Evolutionary conservation across 2,329 filamentous ascomycete genomes (phyloP), one percentile per base, ranked within the genome.

Genomic region (Epichloe aotearoae): DNA sequence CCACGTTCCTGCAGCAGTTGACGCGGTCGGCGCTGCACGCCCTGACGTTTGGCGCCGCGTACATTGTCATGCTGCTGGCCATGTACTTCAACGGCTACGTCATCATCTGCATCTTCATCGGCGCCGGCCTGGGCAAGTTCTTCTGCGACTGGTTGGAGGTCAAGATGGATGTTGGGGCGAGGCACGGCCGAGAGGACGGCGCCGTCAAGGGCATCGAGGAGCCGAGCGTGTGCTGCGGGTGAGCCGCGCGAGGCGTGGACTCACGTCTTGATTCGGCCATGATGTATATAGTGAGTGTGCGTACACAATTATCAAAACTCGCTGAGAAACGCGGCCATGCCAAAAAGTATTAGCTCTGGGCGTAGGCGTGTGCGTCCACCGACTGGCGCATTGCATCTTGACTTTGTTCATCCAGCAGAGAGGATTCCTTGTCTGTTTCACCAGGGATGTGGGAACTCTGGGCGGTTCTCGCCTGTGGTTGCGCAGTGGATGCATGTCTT

Each of bases 61-160:
- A 90, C 64, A 79, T 90, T 55, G 66, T 90, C 59, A 91, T 91
- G 86, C 65, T 84, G 69, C 66, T 71, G 7, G 74, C 74, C 56
- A 80, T 80, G 75, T 77, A 78, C 62, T 80, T 75, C 61, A 79
- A 79, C 57, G 78, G 82, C 34, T 91, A 86, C 64, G 76, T 91
- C 55, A 87, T 91, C 62, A 84, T 91, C 53, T 86, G 80, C 58
- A 86, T 91, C 60, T 78, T 91, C 53, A 59, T 77, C 40, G 74
- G 74, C 4, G 72, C 72, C 10, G 70, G 71, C 6, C 55, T 77
- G 43, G 74, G 74, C 52, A 76, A 76, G 62, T 76, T 76, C 57
- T 55, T 75, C n/a, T 75, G 70, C 56, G 73, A 76, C 59, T 77
- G 74, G 74, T 62, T 75, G 59, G 69, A 70, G 23, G 63, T 66